Percentiles rank a stretch among this genome's conserved stretches.
These are phyloP conservation scores for Monosporascus ibericus DNA, from an alignment of 2,329 filamentous ascomycete genomes.

Conservation along the genomic window DNA sequence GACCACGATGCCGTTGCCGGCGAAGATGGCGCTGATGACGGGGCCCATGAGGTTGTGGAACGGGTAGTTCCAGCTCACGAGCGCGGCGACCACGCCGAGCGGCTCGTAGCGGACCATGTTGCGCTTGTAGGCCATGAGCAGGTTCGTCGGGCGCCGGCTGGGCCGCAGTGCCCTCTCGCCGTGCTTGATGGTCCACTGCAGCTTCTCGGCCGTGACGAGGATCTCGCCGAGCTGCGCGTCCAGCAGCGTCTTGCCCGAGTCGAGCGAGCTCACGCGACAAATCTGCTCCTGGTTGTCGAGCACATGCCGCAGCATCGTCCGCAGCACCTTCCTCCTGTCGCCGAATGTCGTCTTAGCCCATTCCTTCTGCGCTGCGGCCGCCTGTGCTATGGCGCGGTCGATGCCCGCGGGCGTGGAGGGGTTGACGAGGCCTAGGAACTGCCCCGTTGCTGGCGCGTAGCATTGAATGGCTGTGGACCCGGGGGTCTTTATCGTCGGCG, in stretches of 20 bases:
- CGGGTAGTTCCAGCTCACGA: conserved; percentile 95
- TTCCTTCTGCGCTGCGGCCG: conserved; percentile 64
- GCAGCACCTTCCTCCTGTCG: conserved; percentile 71
- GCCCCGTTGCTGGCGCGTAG: conserved; percentile 84
- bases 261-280: conserved; percentile 76
- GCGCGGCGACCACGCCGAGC: conserved; percentile 83
- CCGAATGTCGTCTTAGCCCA: conserved; percentile 77
- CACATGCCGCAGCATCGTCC: conserved; percentile 73
- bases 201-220: conserved; percentile 85
- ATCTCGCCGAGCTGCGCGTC: conserved; percentile 94
- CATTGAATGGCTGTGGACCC: conserved; percentile 69
- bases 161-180: conserved; percentile 75
- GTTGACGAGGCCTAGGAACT: conserved; percentile 71
- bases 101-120: conserved; percentile 90
- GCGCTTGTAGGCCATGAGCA: conserved; percentile 92
- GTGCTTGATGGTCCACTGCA: conserved; percentile 89
- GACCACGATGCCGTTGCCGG: conserved; percentile 86
- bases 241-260: conserved; percentile 93
- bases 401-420: conserved; percentile 72
- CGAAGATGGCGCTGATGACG: conserved; percentile 82
- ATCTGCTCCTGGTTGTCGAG: conserved; percentile 87
- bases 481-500: conserved; percentile 57
- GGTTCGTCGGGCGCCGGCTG: conserved; percentile 73
- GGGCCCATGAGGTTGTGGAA: conserved; percentile 95
- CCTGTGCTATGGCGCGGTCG: conserved; percentile 69